These are phyloP conservation scores for Rhizopogon roseolus DNA, from an alignment of 768 basidiomycete genomes.

Conservation along the genomic window DNA sequence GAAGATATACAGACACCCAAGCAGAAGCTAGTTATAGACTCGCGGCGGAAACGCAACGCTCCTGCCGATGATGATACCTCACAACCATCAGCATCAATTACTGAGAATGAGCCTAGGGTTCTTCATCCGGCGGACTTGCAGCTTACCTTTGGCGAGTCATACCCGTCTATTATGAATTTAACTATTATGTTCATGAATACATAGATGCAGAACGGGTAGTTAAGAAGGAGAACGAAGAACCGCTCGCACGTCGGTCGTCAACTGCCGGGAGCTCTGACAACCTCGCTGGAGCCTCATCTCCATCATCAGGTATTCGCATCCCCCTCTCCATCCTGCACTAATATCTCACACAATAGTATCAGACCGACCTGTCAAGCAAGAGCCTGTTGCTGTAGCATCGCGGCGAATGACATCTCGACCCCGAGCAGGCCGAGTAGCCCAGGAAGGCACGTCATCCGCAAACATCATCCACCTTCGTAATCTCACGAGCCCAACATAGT, in stretches of 20 bases:
- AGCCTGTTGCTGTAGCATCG: neutral
- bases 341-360: neutral
- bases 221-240: neutral
- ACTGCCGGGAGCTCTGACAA: neutral
- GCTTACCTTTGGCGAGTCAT: neutral
- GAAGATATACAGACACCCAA: neutral
- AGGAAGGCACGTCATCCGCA: neutral
- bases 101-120: neutral
- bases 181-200: neutral
- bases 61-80: too few species aligned
- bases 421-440: neutral
- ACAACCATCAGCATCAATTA: neutral
- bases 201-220: neutral
- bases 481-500: neutral
- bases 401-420: neutral
- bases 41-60: neutral
- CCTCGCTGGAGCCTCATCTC: neutral
- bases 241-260: neutral
- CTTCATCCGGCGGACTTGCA: neutral
- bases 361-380: neutral
- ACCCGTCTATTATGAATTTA: neutral
- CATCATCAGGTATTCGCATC: neutral
- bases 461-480: neutral
- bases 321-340: too few species aligned
- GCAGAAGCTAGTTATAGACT: neutral